phyloP scores from a whole-genome alignment of 495 filamentous ascomycete genomes.

The Xylaria flabelliformis region DNA sequence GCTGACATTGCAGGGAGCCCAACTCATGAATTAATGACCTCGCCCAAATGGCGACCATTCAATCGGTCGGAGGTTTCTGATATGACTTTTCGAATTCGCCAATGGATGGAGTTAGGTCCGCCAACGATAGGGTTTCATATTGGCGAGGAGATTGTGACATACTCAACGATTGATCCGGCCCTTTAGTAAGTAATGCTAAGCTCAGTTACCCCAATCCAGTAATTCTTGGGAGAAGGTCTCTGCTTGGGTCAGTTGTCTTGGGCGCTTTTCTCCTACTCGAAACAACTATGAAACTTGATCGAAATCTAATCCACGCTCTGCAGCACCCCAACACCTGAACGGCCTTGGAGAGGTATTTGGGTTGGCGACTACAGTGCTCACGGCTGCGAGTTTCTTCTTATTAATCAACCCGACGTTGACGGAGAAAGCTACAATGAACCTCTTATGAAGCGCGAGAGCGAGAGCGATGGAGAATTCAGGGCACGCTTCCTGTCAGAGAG shows the following conservation, averaged over 20 bases:
- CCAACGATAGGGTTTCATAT: slow-evolving; percentile 49
- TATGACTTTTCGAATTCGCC: slow-evolving; percentile 71
- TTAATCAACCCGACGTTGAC: slow-evolving; percentile 69
- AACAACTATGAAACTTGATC: background rate
- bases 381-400: slow-evolving; percentile 85
- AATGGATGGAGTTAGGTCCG: slow-evolving; percentile 68
- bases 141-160: slow-evolving; percentile 75
- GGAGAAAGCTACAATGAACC: slow-evolving; percentile 39
- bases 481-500: slow-evolving; percentile 43
- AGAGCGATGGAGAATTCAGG: slow-evolving; percentile 50
- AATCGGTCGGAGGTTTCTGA: slow-evolving; percentile 63
- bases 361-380: slow-evolving; percentile 88
- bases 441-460: slow-evolving; percentile 38
- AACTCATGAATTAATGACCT: slow-evolving; percentile 43
- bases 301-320: background rate
- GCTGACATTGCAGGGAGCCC: slow-evolving; percentile 48
- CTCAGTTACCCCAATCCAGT: background rate
- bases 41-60: slow-evolving; percentile 49
- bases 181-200: slow-evolving; percentile 54
- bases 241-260: background rate
- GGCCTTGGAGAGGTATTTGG: slow-evolving; percentile 89
- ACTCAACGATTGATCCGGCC: slow-evolving; percentile 71
- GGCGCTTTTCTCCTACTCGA: background rate
- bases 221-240: background rate
- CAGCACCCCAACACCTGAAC: slow-evolving; percentile 71